These are phyloP conservation scores for Fomitopsis betulina DNA, from an alignment of 1,284 basidiomycete species.

Conservation along the genomic window DNA sequence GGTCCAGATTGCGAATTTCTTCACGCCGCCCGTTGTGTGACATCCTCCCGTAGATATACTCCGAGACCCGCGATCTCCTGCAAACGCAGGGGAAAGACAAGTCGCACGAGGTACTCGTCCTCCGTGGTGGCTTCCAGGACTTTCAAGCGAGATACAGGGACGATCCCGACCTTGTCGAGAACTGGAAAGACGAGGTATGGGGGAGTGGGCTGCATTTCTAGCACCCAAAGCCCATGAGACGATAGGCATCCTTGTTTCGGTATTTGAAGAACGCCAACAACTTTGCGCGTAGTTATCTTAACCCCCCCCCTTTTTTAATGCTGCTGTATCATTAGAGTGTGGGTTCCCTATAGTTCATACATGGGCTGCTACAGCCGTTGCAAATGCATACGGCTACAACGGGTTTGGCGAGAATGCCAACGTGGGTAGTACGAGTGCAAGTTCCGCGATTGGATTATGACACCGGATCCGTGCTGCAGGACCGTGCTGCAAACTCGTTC, in stretches of 20 bases:
- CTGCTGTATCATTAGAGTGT: too few relatives aligned
- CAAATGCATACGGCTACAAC: not conserved
- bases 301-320: too few relatives aligned
- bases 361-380: too few relatives aligned
- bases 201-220: conserved; percentile 18
- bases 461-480: not conserved
- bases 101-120: conserved; percentile 53
- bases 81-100: conserved; percentile 35
- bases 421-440: not conserved
- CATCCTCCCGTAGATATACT: conserved; percentile 52
- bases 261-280: too few relatives aligned
- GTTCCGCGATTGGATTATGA: not conserved
- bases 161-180: conserved; percentile 68
- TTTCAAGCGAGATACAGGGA: conserved; percentile 71
- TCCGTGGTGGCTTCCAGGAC: conserved; percentile 64
- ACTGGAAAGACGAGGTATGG: conserved; percentile 66
- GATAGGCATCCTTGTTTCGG: not conserved
- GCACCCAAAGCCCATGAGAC: not conserved
- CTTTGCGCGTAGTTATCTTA: too few relatives aligned
- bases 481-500: not conserved
- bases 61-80: conserved; percentile 45
- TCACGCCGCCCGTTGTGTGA: not conserved
- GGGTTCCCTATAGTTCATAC: not conserved
- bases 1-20: conserved; percentile 14
- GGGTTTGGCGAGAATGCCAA: not conserved